Base-by-base conservation (phyloP, 768 basidiomycete species). In the Collybiopsis luxurians region DNA sequence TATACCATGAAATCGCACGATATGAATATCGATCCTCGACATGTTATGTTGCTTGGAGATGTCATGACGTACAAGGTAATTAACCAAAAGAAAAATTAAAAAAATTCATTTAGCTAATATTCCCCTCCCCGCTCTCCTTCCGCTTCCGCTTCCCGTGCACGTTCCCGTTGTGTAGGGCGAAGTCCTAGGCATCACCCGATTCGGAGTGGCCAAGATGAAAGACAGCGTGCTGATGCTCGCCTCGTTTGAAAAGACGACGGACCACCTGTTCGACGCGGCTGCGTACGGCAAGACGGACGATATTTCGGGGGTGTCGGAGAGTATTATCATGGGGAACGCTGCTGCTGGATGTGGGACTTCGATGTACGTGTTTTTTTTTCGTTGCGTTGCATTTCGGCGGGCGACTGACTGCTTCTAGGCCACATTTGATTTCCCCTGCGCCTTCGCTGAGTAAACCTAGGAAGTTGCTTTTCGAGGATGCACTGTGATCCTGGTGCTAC, bases 131-230 rank as follows among this genome's bases (percentile, higher is more conserved):
- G 27, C 21, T 36, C n/a, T 13, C 2, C 0, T 45, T 23, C 9
- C 42, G 3, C 10, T 38, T 38, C 17, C 36, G 36, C 21, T 21
- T 23, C 0, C 38, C 23, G 10, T 31, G 9, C 39, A 45, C 24
- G 34, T 39, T 44, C 51, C 30, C 13, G 9, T 7, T 57, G 28
- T 26, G 19, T 67, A 95, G 92, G 97, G 97, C 42, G 96, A 98
- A 69, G 95, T 98, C 1, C 75, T 99, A 51, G 97, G 97, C 44
- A 98, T 99, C 70, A 99, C 97, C 6, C 90, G 97, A 28, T 98
- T 98, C 72, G 97, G 97, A 67, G 96, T 99, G 24, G 92, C 95
- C 7, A 98, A 98, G 76, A 98, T 98, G 94, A 98, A 98, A 72
- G 97, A 99, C 72, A 94, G 92, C 65, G 95, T 98, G 0, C 83